Evolutionary conservation across 805 yeast species (phyloP).

Genomic region (Spathaspora hagerdaliae): DNA sequence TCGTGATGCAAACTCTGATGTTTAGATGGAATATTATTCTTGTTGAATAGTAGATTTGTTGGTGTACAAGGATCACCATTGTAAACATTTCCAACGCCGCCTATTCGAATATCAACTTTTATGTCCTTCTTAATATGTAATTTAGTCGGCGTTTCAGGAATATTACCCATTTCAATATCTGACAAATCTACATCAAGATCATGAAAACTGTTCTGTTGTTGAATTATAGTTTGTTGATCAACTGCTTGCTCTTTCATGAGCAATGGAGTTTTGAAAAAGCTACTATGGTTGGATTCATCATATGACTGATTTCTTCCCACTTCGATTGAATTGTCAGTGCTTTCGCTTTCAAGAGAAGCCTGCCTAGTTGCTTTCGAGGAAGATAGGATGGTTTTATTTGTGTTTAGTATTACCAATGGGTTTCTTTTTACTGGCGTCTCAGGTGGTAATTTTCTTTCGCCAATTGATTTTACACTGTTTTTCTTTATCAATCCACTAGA

Average conservation of each 20-base stretch:
- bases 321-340: constrained; percentile 32
- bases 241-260: constrained; percentile 6
- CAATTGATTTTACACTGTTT: constrained; percentile 20
- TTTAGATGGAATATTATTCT: not conserved
- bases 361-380: not conserved
- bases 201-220: not conserved
- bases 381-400: constrained; percentile 5
- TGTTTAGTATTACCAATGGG: constrained; percentile 33
- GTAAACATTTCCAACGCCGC: not conserved
- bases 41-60: constrained; percentile 5
- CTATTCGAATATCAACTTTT: not conserved
- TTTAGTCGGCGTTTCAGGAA: constrained; percentile 9
- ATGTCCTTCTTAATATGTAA: not conserved
- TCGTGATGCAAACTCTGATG: constrained; percentile 1
- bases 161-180: not conserved
- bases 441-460: constrained; percentile 31
- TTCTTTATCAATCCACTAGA: constrained; percentile 68
- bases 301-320: constrained; percentile 30
- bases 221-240: constrained; percentile 3
- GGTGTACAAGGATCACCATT: constrained; percentile 9
- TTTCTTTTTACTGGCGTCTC: constrained; percentile 43
- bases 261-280: constrained; percentile 28
- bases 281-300: constrained; percentile 20
- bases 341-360: not conserved
- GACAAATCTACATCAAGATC: constrained; percentile 9